Base-by-base conservation (phyloP, 352 stramenopile species). In the Globisporangium spiculum region DNA sequence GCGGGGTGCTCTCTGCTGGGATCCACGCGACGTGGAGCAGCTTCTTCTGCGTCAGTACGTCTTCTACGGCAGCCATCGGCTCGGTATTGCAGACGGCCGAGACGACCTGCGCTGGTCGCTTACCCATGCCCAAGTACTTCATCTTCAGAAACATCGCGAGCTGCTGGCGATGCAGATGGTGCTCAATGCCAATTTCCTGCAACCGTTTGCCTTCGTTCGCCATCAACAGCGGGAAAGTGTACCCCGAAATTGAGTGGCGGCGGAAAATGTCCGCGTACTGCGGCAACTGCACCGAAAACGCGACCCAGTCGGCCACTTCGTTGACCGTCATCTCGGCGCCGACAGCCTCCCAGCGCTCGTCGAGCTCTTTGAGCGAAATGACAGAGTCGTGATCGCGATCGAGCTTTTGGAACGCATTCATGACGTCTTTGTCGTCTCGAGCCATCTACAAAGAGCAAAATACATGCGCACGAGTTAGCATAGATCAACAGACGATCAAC, bases 211-310 rank as follows among this genome's bases (percentile, higher is more conserved):
- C 88, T 38, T 96, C 86, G 26, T 92, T 86, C 26, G 90, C 85
- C 88, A 96, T 96, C 24, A 96, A 73, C 64, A 96, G 68, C 30
- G 88, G 88, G 66, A 96, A 96, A 30, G 86, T 96, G 66, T 96
- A 96, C 2, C 88, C 88, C 1, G 86, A 94, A 58, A 96, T 92
- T 10, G 84, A 96, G 68, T 96, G 78, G 24, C 80, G 66, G 44
- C 82, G 84, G 66, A 96, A 93, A 20, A 91, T 73, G 0, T 90
- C 81, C 26, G 79, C 80, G 74, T 96, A 96, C 74, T 96, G 88
- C 5, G 88, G 88, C 10, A 96, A 60, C 56, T 96, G 88, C 16
- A 93, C 88, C 12, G 84, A 80, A 69, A 87, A 93, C 14, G 83
- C 73, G 27, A 96, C 79, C 88, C 88, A 96, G 66, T 96, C 88